Evolutionary conservation across 208 protist genomes (phyloP).

Genomic region (Jaenimonas drosophilae): DNA sequence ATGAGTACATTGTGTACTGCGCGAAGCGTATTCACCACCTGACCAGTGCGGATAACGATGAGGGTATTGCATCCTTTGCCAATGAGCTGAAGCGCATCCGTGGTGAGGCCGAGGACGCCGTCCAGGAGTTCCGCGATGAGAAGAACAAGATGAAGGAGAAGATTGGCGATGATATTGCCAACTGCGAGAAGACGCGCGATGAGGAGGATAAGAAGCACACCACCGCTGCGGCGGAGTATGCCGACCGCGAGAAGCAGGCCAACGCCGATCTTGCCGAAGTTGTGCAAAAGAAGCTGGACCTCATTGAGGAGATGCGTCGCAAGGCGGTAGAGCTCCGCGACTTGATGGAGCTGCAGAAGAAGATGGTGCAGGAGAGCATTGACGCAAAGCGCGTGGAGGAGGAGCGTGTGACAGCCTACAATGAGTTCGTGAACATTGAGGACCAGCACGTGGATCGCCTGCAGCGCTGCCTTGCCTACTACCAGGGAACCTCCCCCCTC

Average conservation of each 20-base stretch:
- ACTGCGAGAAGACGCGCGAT: conserved; percentile 23
- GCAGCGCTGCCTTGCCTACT: conserved; percentile 53
- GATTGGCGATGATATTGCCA: conserved; percentile 33
- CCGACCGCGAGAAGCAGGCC: conserved; percentile 15
- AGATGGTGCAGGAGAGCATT: conserved; percentile 27
- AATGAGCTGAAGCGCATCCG: conserved; percentile 34
- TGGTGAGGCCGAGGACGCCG: conserved; percentile 38
- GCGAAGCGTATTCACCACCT: conserved; percentile 45
- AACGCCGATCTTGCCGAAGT: conserved; percentile 17
- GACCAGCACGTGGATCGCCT: conserved; percentile 55
- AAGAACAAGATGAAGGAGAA: conserved; percentile 23
- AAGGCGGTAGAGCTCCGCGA: conserved; percentile 44
- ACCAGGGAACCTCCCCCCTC: conserved; percentile 29
- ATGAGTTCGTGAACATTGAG: conserved; percentile 65
- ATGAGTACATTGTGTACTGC: conserved; percentile 50
- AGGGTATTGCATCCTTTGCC: conserved; percentile 28
- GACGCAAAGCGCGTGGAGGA: conserved; percentile 38
- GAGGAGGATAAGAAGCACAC: conserved; percentile 34
- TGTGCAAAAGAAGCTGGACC: conserved; percentile 29
- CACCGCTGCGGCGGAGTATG: conserved; percentile 22
- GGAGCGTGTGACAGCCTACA: conserved; percentile 45
- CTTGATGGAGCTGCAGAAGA: conserved; percentile 50
- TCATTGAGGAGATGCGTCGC: conserved; percentile 56
- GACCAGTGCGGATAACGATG: conserved; percentile 14
- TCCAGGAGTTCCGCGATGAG: conserved; percentile 35